A percentile compares a stretch with the other conserved stretches of the same genome.
Evolutionary conservation across 768 basidiomycete genomes (phyloP).

Genomic region (Leucosporidium yakuticum): DNA sequence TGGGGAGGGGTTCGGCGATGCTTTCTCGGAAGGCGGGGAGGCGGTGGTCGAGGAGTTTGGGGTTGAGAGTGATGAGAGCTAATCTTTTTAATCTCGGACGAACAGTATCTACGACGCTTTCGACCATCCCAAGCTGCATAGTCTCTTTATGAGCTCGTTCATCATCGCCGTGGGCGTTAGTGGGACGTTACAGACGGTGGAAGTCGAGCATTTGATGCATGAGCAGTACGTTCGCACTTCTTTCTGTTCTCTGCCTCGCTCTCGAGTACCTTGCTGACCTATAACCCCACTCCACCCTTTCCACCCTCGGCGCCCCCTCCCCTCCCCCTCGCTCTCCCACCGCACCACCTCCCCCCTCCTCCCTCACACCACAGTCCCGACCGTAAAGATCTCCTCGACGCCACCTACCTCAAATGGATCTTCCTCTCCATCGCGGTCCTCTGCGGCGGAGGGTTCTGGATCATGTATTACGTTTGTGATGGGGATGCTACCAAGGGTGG

Average conservation of each 20-base stretch:
- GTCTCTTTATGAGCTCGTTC: not conserved
- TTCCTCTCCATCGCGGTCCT: not conserved
- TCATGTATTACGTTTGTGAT: conserved; percentile 5
- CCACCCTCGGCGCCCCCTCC: too few species aligned
- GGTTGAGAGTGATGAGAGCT: too few species aligned
- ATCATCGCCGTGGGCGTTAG: conserved; percentile 1
- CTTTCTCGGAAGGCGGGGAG: too few species aligned
- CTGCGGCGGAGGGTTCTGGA: not conserved
- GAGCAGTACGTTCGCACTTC: conserved; percentile 19
- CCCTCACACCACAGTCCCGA: too few species aligned
- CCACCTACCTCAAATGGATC: conserved; percentile 12
- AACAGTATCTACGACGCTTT: too few species aligned
- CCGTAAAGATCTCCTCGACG: conserved; percentile 19
- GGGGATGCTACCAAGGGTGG: not conserved
- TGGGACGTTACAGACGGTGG: conserved; percentile 12
- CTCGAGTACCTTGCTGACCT: not conserved
- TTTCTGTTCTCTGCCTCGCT: not conserved
- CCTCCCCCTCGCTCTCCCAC: too few species aligned
- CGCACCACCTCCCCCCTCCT: too few species aligned
- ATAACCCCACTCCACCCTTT: not conserved
- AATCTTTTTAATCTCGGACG: too few species aligned
- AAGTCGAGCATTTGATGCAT: conserved; percentile 30
- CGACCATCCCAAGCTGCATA: too few species aligned
- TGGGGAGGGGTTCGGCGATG: too few species aligned
- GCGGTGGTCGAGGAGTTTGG: too few species aligned